phyloP scores from a whole-genome alignment of 106 monocot species.

The Gastrodia elata region DNA sequence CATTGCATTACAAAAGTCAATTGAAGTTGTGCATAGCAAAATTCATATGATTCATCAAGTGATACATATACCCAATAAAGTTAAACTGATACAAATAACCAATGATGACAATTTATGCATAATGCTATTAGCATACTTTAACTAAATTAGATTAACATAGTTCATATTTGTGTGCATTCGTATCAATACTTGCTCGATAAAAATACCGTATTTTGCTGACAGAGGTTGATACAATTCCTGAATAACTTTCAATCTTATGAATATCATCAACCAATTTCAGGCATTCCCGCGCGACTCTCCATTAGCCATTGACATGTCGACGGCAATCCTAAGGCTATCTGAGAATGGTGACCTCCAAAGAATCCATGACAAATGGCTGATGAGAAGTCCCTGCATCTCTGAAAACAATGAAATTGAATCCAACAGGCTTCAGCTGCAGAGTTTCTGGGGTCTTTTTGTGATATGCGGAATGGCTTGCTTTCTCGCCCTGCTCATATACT shows the following conservation, averaged over 20 bases:
- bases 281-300: constrained; percentile 71
- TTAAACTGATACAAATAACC: too few relatives aligned
- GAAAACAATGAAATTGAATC: constrained; percentile 34
- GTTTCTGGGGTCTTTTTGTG: constrained; percentile 65
- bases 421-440: constrained; percentile 36
- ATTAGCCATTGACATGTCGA: constrained; percentile 67
- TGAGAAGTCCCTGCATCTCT: constrained; percentile 24
- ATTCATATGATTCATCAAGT: too few relatives aligned
- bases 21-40: too few relatives aligned
- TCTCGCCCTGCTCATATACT: constrained; percentile 43
- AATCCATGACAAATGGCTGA: constrained; percentile 74
- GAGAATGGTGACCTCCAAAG: constrained; percentile 81
- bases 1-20: too few relatives aligned
- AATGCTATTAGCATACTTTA: too few relatives aligned
- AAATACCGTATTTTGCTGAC: not conserved
- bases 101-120: too few relatives aligned
- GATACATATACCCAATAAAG: too few relatives aligned
- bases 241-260: not conserved
- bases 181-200: too few relatives aligned
- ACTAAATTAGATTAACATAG: too few relatives aligned
- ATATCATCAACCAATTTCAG: constrained; percentile 10
- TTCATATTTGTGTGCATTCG: too few relatives aligned
- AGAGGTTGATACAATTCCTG: not conserved
- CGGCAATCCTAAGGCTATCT: constrained; percentile 66
- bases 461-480: constrained; percentile 61